These are phyloP conservation scores for Magnolia sinica DNA, from an alignment of 164 flowering plant genomes.

Conservation along the genomic window DNA sequence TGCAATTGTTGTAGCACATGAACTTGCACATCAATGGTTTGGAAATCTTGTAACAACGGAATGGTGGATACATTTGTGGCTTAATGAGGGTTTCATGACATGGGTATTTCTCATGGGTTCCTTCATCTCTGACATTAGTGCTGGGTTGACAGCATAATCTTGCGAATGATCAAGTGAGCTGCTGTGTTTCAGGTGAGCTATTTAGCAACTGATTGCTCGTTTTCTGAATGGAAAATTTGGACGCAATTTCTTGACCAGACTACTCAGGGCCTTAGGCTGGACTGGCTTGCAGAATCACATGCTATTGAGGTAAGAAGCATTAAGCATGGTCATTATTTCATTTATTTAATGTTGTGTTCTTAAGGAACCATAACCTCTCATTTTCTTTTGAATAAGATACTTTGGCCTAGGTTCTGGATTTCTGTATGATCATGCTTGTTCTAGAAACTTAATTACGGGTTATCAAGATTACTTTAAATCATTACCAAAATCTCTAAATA, in stretches of 20 bases:
- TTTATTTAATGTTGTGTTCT: too few relatives aligned
- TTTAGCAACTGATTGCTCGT: slow-evolving; percentile 78
- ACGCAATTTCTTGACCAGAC: slow-evolving; percentile 89
- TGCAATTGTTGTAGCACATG: slow-evolving; percentile 92
- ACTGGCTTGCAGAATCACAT: slow-evolving; percentile 93
- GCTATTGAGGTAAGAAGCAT: slow-evolving; percentile 74
- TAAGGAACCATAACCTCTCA: too few relatives aligned
- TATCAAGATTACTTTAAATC: too few relatives aligned
- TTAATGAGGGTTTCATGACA: slow-evolving; percentile 98
- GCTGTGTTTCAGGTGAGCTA: slow-evolving; percentile 68
- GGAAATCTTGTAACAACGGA: slow-evolving; percentile 99
- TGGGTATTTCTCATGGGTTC: slow-evolving; percentile 55
- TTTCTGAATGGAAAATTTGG: slow-evolving; percentile 98
- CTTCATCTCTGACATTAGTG: not conserved
- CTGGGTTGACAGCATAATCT: not conserved
- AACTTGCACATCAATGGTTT: slow-evolving; percentile 99
- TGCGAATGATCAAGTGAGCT: not conserved
- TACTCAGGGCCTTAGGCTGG: slow-evolving; percentile 78
- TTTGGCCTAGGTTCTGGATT: too few relatives aligned
- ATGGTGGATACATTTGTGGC: slow-evolving; percentile 99
- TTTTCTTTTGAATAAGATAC: too few relatives aligned
- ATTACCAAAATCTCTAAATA: too few relatives aligned
- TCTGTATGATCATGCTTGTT: too few relatives aligned
- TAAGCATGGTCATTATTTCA: not conserved
- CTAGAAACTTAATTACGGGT: too few relatives aligned